Evolutionary conservation across 495 filamentous ascomycete species (phyloP).

Genomic region (Jackrogersella minutella): DNA sequence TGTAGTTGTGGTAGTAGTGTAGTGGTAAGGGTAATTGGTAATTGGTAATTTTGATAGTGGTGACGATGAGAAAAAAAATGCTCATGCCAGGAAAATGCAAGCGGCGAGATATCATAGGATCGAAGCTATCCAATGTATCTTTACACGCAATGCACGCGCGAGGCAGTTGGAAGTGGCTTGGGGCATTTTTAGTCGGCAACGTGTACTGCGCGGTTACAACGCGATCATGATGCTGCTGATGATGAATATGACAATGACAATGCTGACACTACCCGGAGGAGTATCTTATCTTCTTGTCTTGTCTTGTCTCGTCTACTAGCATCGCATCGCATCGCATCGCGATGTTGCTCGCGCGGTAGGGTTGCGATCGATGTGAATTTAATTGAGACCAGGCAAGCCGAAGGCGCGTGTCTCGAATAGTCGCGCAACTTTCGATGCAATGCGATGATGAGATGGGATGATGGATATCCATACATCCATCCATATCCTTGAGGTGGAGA

Average conservation of each 20-base stretch:
- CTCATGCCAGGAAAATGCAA: too few relatives aligned
- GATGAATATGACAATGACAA: background rate
- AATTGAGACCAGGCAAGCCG: conserved; percentile 11
- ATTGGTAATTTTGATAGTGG: too few relatives aligned
- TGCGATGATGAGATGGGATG: conserved; percentile 1
- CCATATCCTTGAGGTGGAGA: conserved; percentile 12
- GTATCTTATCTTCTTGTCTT: background rate
- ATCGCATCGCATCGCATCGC: background rate
- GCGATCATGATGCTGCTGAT: conserved; percentile 6
- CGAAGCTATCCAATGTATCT: conserved; percentile 23
- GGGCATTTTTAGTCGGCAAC: conserved; percentile 23
- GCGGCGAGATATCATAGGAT: conserved; percentile 25
- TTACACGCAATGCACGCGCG: conserved; percentile 10
- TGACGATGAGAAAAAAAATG: conserved; percentile 19
- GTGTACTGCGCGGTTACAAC: conserved; percentile 13
- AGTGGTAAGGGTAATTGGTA: too few relatives aligned
- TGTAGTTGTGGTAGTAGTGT: too few relatives aligned
- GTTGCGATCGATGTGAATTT: background rate
- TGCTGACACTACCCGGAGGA: background rate
- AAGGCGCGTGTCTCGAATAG: conserved; percentile 27
- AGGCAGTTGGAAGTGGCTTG: conserved; percentile 9
- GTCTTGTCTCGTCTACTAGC: background rate
- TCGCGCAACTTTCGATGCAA: conserved; percentile 21
- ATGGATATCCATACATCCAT: background rate
- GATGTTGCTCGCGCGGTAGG: background rate